phyloP scores from a whole-genome alignment of 2,329 filamentous ascomycete species.

The Cercospora sp. region DNA sequence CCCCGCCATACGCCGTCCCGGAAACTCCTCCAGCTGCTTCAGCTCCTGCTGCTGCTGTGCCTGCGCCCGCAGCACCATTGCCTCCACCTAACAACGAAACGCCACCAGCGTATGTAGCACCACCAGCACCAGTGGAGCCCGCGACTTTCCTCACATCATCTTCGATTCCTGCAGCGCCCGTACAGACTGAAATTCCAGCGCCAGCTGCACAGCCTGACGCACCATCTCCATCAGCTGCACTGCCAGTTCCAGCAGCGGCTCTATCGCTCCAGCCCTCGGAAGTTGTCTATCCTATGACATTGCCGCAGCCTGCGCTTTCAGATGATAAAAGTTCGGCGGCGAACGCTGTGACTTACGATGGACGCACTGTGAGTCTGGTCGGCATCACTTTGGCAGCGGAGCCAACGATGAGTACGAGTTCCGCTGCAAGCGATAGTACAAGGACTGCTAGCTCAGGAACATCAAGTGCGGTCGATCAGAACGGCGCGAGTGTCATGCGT shows the following conservation, averaged over 20 bases:
- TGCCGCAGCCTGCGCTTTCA: background rate
- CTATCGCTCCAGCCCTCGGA: background rate
- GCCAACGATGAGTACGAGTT: background rate
- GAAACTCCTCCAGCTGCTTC: background rate
- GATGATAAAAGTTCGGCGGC: background rate
- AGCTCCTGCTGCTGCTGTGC: background rate
- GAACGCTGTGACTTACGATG: conserved; percentile 12
- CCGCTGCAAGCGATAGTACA: background rate
- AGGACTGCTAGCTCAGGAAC: background rate
- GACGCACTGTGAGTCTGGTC: conserved; percentile 18
- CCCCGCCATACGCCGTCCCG: background rate
- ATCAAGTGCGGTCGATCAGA: background rate
- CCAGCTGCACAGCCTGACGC: background rate
- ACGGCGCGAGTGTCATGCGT: background rate
- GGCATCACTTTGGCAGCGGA: conserved; percentile 21
- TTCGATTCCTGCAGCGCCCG: background rate
- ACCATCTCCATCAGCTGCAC: background rate
- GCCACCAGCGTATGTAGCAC: background rate
- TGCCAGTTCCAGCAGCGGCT: background rate
- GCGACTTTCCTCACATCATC: conserved; percentile 2
- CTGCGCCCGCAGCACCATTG: background rate
- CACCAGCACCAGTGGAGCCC: background rate
- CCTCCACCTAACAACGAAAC: background rate
- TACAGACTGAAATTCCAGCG: background rate
- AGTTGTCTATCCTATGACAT: background rate